Base-by-base conservation (phyloP, 768 basidiomycete species). In the Suillus americanus region DNA sequence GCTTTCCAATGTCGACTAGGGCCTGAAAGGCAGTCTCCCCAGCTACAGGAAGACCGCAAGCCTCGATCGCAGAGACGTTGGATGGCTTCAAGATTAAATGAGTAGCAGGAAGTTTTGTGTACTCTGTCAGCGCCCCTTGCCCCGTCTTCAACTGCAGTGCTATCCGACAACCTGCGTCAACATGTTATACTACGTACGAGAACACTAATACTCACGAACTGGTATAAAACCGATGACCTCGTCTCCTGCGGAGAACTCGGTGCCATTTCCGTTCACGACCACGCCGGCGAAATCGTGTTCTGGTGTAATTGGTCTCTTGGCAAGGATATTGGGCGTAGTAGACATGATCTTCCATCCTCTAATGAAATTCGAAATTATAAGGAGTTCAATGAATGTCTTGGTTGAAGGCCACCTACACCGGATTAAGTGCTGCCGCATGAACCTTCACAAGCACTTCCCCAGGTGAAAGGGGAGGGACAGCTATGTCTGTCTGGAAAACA, bases 221-320 rank as follows among this genome's bases (percentile, higher is more conserved):
- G 81, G 72, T 10, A 86, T 79, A 60, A 78, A 80, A 0, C 90
- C 92, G 69, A 85, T 87, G 3, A 94, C 85, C 50, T 83, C 79
- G 65, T 92, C 88, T 1, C 91, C 91, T 2, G 75, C 72, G 3
- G 78, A 74, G 69, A 89, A 86, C 7, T 78, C 77, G 0, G 85
- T 79, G 23, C 79, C 82, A 66, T 86, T 86, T 1, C 81, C 74
- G 63, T 86, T 82, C 18, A 83, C 85, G 14, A 94, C 75, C 5
- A 84, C 77, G 3, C 92, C 92, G 0, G 89, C 75, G 35, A 91
- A 74, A 68, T 94, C 92, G 60, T 80, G 71, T 68, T 89, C 91
- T 35, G 86, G 79, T 1, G 85, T 76, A 37, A 82, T 75, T 1
- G 89, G 89, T 30, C 85, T 78, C 10, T 71, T 73, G 3, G 78